Percentiles rank a stretch among this genome's conserved stretches.
phyloP scores from a whole-genome alignment of 2,329 filamentous ascomycete species.

The Sclerotinia sclerotiorum region DNA sequence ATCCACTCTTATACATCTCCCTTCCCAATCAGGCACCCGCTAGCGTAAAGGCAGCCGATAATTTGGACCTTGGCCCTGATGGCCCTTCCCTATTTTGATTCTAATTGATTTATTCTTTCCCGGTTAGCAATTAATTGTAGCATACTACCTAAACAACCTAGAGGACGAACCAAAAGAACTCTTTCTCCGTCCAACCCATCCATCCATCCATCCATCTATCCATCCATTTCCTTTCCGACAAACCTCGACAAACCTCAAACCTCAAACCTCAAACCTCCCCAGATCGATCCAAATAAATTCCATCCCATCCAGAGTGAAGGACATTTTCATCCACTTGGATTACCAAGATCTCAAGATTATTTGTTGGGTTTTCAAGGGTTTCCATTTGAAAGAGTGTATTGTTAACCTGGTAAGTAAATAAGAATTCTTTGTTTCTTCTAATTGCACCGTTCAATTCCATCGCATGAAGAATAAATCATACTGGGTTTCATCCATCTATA shows the following conservation, averaged over 20 bases:
- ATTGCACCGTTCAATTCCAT: background rate
- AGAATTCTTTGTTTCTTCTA: background rate
- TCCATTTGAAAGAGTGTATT: background rate
- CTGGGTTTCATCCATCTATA: background rate
- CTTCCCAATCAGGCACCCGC: conserved; percentile 14
- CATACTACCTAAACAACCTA: conserved; percentile 8
- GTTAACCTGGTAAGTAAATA: conserved; percentile 1
- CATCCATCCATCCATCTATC: conserved; percentile 2
- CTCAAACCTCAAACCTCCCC: background rate
- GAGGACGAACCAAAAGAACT: background rate
- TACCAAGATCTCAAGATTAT: background rate
- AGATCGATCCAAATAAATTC: background rate
- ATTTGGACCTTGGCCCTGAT: background rate
- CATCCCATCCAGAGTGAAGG: background rate
- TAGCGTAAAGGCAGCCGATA: conserved; percentile 17
- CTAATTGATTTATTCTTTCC: conserved; percentile 14
- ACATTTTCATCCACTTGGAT: background rate
- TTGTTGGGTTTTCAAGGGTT: background rate
- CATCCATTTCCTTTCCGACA: conserved; percentile 14
- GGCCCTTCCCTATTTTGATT: conserved; percentile 10
- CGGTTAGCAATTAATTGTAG: conserved; percentile 3
- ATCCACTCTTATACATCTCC: conserved; percentile 19
- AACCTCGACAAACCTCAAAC: background rate
- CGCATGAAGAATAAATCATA: background rate
- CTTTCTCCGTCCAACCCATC: background rate